Percentiles rank a stretch among this genome's conserved stretches.
Evolutionary conservation across 225 moss, liverwort and hornwort genomes (phyloP).

Genomic region (Marchantia polymorpha): DNA sequence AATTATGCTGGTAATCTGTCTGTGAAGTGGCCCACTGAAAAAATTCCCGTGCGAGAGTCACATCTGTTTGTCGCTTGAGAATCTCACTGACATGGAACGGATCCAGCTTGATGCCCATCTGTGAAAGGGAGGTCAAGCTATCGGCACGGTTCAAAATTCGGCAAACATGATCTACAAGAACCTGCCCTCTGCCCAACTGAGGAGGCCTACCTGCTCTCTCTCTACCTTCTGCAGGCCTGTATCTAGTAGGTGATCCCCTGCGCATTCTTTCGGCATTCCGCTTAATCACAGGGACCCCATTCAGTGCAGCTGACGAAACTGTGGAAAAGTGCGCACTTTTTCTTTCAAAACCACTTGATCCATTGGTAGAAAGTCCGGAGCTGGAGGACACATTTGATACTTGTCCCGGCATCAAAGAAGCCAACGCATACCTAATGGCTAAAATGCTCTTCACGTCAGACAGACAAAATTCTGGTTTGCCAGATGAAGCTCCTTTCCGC

Average conservation of each 20-base stretch:
- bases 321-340: neutral
- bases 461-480: neutral
- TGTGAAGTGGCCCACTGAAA: conserved; percentile 29
- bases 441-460: neutral
- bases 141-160: conserved; percentile 17
- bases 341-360: neutral
- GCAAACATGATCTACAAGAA: conserved; percentile 32
- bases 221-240: neutral
- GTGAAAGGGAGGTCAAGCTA: conserved; percentile 21
- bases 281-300: neutral
- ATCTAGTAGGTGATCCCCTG: neutral
- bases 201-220: conserved; percentile 1
- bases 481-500: neutral
- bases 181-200: conserved; percentile 12
- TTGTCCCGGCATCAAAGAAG: neutral
- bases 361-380: neutral
- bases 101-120: conserved; percentile 25
- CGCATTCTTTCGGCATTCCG: neutral
- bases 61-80: conserved; percentile 22
- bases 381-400: neutral
- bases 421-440: neutral
- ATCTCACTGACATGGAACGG: conserved; percentile 36
- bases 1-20: conserved; percentile 28
- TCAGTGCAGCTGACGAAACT: neutral
- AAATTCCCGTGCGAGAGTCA: conserved; percentile 17